Evolutionary conservation across 192 early-diverging fungal genomes (phyloP), one percentile per base, ranked within the genome.

Genomic region (Podila epicladia): DNA sequence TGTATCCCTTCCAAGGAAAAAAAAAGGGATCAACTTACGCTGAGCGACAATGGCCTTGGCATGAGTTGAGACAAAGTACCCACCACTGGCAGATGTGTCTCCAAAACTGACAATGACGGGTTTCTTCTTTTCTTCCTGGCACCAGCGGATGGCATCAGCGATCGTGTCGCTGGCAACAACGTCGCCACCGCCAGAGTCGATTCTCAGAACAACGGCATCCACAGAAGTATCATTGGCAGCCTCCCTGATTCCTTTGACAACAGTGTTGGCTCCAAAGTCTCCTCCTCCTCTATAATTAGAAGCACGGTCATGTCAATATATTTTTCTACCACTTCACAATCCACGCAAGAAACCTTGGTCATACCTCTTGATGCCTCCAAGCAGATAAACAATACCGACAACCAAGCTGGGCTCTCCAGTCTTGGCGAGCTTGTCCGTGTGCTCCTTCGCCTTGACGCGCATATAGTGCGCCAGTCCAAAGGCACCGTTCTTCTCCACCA

Each of bases 171-270:
- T 87, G 3, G 91, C 90, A 55, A 91, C 80, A 9, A 85, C 84
- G 59, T 92, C 92, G 62, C 93, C 92, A 22, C 93, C 93, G 49
- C 88, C 87, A 63, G 91, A 90, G 69, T 93, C 90, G n/a, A 94
- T 89, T 55, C 93, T 86, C 49, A 94, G 33, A 8, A 94, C 91
- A 50, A 94, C 82, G 5, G 86, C 88, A 9, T 86, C 86, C 31
- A 93, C 87, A 3, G 69, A 49, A 13, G 77, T 65, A 59, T 93
- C 88, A 29, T 76, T 69, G 5, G 88, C 92, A 1, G 91, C 90
- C 12, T 92, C 84, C 17, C 74, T 71, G 37, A 83, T 72, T 6
- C 88, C 83, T 31, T 82, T 85, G 11, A 86, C 82, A 28, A 92
- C 73, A 9, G 75, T 58, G 58, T 79, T 79, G 38, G 84, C 82